Evolutionary conservation across 305 asterid genomes (phyloP), one percentile per base, ranked within the genome.

Genomic region (Ajuga reptans): DNA sequence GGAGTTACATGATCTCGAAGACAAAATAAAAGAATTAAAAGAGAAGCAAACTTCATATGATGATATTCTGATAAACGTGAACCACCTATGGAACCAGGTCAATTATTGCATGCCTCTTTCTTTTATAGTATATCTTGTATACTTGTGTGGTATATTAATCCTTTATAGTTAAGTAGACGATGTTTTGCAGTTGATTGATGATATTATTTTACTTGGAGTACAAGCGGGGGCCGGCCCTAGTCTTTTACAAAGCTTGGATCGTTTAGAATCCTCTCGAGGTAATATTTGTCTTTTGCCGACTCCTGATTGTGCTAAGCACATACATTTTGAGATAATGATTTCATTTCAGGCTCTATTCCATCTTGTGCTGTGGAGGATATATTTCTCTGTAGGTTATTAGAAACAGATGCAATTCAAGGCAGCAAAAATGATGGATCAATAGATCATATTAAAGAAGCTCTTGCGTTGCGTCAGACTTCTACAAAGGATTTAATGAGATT

Each of bases 61-160:
- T 75, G 85, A 80, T 41, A 71, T 80, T 66, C 74, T 92, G 76
- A 84, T 91, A 51, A 75, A 83, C 69, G 88, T 92, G 68, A 90
- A 92, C 77, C 82, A 72, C 72, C 87, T 81, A 9, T 92, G 98
- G 98, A 90, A 86, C 81, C 93, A 90, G 91, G 98, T 90, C 76
- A 70, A 73, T 64, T 71, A 69, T 72, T 66, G 34, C 66, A 12
- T 55, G 14, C 67, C 59, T 33, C 51, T 36, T 43, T 72, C 51
- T 43, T 41, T 15, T 54, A 29, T 71, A 27, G 31, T 66, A 49
- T 39, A 36, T 58, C 36, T 64, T 51, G 47, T 39, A 12, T 47
- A 37, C 21, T 31, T 58, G 4, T 73, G 37, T 64, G 53, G 45
- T 55, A 41, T 69, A 21, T 47, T 55, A 53, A 56, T 80, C 37